These are phyloP conservation scores for Gossypium mustelinum DNA, from an alignment of 345 rosid species.

Conservation along the genomic window DNA sequence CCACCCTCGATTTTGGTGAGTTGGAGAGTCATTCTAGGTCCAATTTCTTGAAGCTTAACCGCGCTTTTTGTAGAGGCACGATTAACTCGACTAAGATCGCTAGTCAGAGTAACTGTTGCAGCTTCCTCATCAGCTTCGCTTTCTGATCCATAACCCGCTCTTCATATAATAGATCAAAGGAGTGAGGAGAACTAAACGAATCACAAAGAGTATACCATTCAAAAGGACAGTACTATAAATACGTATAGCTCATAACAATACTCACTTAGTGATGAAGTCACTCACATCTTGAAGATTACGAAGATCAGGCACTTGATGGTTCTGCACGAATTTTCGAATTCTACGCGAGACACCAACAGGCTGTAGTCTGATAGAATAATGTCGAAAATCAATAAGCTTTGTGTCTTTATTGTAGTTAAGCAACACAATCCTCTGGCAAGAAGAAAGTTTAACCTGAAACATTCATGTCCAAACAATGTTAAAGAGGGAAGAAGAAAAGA, in stretches of 20 bases:
- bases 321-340: conserved; percentile 83
- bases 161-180: conserved; percentile 23
- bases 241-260: neutral
- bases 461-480: conserved; percentile 21
- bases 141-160: conserved; percentile 95
- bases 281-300: conserved; percentile 88
- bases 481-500: conserved; percentile 7
- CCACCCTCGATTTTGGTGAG: conserved; percentile 80
- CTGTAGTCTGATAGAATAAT: conserved; percentile 85
- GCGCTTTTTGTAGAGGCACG: conserved; percentile 70
- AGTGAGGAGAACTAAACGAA: conserved; percentile 4
- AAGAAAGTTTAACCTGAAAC: conserved; percentile 81
- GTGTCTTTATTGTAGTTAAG: conserved; percentile 89
- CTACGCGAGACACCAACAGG: conserved; percentile 86
- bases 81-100: conserved; percentile 75
- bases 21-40: conserved; percentile 91
- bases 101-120: conserved; percentile 71
- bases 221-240: neutral
- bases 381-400: conserved; percentile 78
- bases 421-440: conserved; percentile 89
- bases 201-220: neutral
- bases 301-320: conserved; percentile 82
- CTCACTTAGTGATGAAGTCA: conserved; percentile 88
- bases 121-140: conserved; percentile 97
- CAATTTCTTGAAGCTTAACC: conserved; percentile 87